phyloP scores from a whole-genome alignment of 768 basidiomycete species.

The Lactarius psammicola region DNA sequence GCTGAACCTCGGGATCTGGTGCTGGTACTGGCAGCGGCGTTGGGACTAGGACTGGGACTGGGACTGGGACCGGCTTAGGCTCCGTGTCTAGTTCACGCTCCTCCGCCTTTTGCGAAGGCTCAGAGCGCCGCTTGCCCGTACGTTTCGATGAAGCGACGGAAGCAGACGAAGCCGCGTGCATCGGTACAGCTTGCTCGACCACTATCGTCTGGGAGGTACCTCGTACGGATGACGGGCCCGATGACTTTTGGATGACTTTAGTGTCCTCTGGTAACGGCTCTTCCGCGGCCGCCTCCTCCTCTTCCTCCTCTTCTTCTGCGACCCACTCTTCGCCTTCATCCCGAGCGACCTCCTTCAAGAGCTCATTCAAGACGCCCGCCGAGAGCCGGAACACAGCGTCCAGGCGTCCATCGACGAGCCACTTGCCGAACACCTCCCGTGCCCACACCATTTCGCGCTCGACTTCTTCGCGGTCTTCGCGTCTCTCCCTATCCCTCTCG shows the following conservation, averaged over 20 bases:
- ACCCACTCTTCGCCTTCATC: constrained; percentile 28
- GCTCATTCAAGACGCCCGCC: constrained; percentile 21
- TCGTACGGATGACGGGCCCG: constrained; percentile 11
- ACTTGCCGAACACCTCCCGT: constrained; percentile 25
- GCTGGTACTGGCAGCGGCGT: background rate
- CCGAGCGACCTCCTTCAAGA: constrained; percentile 26
- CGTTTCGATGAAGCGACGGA: constrained; percentile 18
- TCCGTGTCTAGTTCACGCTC: background rate
- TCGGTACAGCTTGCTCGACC: constrained; percentile 3
- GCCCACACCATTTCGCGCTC: constrained; percentile 29
- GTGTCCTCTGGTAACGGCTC: background rate
- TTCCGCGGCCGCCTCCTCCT: background rate
- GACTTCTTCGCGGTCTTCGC: constrained; percentile 24
- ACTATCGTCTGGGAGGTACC: constrained; percentile 15
- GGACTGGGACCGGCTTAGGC: background rate
- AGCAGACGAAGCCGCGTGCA: background rate
- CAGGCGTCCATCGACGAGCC: constrained; percentile 25
- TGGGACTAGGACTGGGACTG: background rate
- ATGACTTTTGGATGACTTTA: background rate
- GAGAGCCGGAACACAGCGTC: constrained; percentile 28
- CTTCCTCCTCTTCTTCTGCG: constrained; percentile 8
- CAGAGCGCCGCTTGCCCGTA: constrained; percentile 8
- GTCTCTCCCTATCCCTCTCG: constrained; percentile 19
- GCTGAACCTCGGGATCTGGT: constrained; percentile 9
- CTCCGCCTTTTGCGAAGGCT: background rate